Conservation (phyloP, 2,329 filamentous ascomycete species). For the Colletotrichum cereale region DNA sequence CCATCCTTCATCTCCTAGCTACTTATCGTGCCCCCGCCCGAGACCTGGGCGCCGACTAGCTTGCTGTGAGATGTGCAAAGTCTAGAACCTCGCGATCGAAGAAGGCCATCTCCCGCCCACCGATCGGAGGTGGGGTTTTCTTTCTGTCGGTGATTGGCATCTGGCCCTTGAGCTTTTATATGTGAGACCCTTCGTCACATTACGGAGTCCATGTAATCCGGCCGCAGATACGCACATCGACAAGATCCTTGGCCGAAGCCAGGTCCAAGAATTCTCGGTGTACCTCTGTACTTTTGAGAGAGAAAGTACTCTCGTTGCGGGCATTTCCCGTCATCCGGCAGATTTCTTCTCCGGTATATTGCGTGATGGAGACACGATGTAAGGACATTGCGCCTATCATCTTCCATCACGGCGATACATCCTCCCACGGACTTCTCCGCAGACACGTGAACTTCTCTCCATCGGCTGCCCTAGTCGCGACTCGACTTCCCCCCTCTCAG, state of each 20-base stretch:
- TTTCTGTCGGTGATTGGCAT: neutral
- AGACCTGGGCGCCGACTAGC: slow-evolving; percentile 19
- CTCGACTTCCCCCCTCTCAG: neutral
- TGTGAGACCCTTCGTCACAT: neutral
- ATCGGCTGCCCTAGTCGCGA: no score
- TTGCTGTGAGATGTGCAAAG: neutral
- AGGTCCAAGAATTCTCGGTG: neutral
- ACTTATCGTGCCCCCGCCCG: neutral
- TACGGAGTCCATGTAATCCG: no score
- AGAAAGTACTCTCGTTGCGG: neutral
- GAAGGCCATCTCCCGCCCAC: no score
- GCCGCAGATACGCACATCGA: neutral
- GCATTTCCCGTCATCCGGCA: neutral
- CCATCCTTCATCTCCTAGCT: slow-evolving; percentile 5
- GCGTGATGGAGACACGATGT: no score
- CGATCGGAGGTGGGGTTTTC: no score
- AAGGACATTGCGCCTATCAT: no score
- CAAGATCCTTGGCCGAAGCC: no score
- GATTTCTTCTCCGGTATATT: neutral
- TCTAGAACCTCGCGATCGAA: neutral
- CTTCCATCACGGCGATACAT: neutral
- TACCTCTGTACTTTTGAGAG: neutral
- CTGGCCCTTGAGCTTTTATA: no score
- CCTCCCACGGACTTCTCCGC: neutral
- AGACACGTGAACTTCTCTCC: no score